phyloP scores from a whole-genome alignment of 2,329 filamentous ascomycete genomes.

The Stemphylium beticola region DNA sequence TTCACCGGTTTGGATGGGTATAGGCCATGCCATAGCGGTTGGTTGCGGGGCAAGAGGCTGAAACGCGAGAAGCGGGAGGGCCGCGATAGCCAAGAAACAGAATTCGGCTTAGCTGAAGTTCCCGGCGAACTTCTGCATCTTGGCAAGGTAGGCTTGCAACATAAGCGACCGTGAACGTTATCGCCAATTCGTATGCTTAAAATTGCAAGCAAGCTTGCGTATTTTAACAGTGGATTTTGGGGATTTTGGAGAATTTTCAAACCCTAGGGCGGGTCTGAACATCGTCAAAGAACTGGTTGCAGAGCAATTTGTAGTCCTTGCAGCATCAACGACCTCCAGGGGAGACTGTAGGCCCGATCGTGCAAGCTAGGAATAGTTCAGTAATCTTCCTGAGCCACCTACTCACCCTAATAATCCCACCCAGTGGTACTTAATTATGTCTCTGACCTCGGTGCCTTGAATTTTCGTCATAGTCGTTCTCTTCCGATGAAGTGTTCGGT shows the following conservation, averaged over 20 bases:
- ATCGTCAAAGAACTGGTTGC: not conserved
- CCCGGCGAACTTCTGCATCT: not conserved
- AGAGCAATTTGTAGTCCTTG: not conserved
- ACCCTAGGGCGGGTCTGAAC: not conserved
- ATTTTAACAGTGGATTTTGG: not conserved
- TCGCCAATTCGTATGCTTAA: not conserved
- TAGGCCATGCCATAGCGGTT: constrained; percentile 7
- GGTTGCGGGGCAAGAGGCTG: constrained; percentile 13
- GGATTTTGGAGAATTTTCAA: not conserved
- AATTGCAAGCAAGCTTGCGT: not conserved
- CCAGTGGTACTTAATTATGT: not conserved
- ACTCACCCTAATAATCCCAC: not conserved
- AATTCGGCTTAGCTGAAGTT: not conserved
- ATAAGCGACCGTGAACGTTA: not conserved
- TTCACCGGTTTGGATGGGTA: constrained; percentile 9
- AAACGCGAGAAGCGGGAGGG: constrained; percentile 12
- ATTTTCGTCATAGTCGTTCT: not conserved
- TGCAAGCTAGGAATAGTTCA: not conserved
- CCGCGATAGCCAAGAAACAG: constrained; percentile 11
- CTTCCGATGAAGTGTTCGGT: not conserved
- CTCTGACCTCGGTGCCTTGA: not conserved
- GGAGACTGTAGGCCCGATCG: not conserved
- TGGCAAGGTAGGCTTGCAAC: not conserved
- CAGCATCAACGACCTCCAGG: not conserved
- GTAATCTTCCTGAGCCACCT: not conserved